Evolutionary conservation across 2,329 filamentous ascomycete genomes (phyloP).

Genomic region (Hymenoscyphus albidus): DNA sequence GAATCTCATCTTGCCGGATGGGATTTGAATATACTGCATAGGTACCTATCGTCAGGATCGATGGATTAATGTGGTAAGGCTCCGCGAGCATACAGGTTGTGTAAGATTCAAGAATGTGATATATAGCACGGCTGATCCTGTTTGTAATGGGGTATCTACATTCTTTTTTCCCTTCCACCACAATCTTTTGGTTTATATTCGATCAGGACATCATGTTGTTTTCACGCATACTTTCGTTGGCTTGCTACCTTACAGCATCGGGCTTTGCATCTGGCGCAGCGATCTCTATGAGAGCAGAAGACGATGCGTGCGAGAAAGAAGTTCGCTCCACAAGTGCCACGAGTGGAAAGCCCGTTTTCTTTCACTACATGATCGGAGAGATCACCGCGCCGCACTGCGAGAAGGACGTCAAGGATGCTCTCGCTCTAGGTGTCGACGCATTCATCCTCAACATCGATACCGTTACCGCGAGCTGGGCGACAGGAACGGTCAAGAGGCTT

Average conservation of each 20-base stretch:
- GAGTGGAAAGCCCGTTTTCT: slow-evolving; percentile 3
- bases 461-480: slow-evolving; percentile 26
- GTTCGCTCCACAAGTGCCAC: background rate
- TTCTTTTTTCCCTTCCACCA: background rate
- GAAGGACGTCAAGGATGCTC: slow-evolving; percentile 23
- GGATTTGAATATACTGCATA: background rate
- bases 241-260: slow-evolving; percentile 4
- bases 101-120: background rate
- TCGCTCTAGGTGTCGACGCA: slow-evolving; percentile 35
- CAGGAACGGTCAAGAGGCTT: slow-evolving; percentile 30
- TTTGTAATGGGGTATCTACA: background rate
- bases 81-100: background rate
- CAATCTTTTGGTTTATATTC: background rate
- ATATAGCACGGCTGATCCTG: background rate
- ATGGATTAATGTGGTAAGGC: background rate
- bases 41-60: background rate
- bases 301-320: background rate
- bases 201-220: background rate
- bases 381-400: slow-evolving; percentile 4
- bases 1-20: background rate
- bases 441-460: slow-evolving; percentile 31
- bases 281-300: background rate
- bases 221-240: background rate
- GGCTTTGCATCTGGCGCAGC: background rate
- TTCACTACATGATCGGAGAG: slow-evolving; percentile 3